Percentiles rank a stretch among this genome's conserved stretches.
phyloP scores from a whole-genome alignment of 1,284 basidiomycete genomes.

The Peniophora sp. region DNA sequence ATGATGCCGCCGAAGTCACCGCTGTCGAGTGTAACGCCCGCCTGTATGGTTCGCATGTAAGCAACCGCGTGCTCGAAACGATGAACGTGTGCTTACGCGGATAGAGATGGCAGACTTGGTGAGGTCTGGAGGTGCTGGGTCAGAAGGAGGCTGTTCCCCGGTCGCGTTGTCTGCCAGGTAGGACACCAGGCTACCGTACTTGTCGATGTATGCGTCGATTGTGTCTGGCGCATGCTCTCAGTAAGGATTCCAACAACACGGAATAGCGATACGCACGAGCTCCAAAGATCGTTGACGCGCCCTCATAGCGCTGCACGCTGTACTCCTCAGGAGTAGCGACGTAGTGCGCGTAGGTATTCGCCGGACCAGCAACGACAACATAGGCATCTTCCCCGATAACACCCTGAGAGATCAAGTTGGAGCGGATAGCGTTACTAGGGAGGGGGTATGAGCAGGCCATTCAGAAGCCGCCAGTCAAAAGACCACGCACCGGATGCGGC shows the following conservation, averaged over 20 bases:
- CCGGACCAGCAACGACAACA: slow-evolving; percentile 72
- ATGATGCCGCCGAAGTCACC: slow-evolving; percentile 60
- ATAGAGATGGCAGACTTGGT: slow-evolving; percentile 62
- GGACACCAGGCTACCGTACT: slow-evolving; percentile 58
- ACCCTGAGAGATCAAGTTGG: slow-evolving; percentile 52
- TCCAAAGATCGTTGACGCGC: slow-evolving; percentile 76
- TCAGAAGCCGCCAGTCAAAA: background rate
- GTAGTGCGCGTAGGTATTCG: slow-evolving; percentile 77
- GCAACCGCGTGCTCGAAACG: background rate
- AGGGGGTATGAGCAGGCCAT: background rate
- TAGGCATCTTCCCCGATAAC: slow-evolving; percentile 61
- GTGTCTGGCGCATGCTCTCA: slow-evolving; percentile 37
- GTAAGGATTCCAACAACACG: background rate
- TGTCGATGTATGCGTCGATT: slow-evolving; percentile 74
- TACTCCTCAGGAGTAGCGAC: slow-evolving; percentile 74
- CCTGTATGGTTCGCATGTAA: slow-evolving; percentile 26
- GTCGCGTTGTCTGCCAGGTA: slow-evolving; percentile 48
- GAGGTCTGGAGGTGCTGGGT: slow-evolving; percentile 61
- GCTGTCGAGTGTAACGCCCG: slow-evolving; percentile 54
- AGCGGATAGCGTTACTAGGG: slow-evolving; percentile 53
- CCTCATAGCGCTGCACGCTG: slow-evolving; percentile 72
- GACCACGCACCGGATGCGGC: slow-evolving; percentile 28
- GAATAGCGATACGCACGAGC: slow-evolving; percentile 44
- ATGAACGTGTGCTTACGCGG: slow-evolving; percentile 33
- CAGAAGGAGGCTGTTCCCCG: slow-evolving; percentile 42